Percentiles rank a stretch among this genome's conserved stretches.
Conservation (phyloP, 2,329 filamentous ascomycete genomes). For the Hypomyces perniciosus region DNA sequence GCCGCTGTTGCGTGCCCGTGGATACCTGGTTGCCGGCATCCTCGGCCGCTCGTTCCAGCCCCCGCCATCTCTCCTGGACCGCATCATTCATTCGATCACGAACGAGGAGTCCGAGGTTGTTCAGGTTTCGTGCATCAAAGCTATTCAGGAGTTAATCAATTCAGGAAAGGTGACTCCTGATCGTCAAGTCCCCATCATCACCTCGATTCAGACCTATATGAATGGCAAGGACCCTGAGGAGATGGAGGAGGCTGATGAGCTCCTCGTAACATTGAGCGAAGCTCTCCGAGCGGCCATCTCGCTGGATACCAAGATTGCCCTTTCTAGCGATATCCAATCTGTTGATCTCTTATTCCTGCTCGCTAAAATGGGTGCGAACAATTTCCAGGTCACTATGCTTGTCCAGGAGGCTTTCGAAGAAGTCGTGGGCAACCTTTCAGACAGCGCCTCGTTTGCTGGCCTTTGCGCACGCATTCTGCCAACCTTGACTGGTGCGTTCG, state of each 20-base stretch:
- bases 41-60: slow-evolving; percentile 64
- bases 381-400: slow-evolving; percentile 84
- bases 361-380: slow-evolving; percentile 79
- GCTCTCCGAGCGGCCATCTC: slow-evolving; percentile 77
- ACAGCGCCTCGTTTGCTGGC: slow-evolving; percentile 63
- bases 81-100: slow-evolving; percentile 68
- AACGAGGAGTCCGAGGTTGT: slow-evolving; percentile 79
- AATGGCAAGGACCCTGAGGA: slow-evolving; percentile 74
- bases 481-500: slow-evolving; percentile 80
- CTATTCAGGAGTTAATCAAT: slow-evolving; percentile 62
- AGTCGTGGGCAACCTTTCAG: slow-evolving; percentile 64
- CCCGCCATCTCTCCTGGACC: slow-evolving; percentile 61
- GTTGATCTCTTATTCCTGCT: slow-evolving; percentile 82
- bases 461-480: slow-evolving; percentile 84
- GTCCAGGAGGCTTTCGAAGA: slow-evolving; percentile 90
- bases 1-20: slow-evolving; percentile 75
- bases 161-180: slow-evolving; percentile 46
- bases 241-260: slow-evolving; percentile 81
- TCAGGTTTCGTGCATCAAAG: slow-evolving; percentile 84
- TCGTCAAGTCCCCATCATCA: slow-evolving; percentile 55
- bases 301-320: slow-evolving; percentile 67
- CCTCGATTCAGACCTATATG: slow-evolving; percentile 67
- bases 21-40: slow-evolving; percentile 78
- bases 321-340: slow-evolving; percentile 66
- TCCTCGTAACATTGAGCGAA: slow-evolving; percentile 85